Evolutionary conservation across 768 basidiomycete genomes (phyloP).

Genomic region (Amanita rimosa): DNA sequence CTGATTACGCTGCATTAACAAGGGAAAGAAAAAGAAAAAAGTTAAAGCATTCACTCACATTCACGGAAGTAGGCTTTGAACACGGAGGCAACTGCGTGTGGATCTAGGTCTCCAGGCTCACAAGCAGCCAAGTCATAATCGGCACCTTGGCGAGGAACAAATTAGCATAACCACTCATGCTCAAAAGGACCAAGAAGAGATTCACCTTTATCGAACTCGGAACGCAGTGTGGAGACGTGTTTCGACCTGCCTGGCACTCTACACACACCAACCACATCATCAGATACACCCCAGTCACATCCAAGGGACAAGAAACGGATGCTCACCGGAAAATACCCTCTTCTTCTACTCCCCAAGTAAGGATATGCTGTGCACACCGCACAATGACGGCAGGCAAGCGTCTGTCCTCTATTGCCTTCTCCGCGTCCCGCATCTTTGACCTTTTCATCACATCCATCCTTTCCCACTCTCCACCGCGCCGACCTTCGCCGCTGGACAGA

Average conservation of each 20-base stretch:
- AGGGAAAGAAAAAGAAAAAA: background rate
- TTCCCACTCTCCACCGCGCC: conserved; percentile 9
- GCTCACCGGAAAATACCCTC: conserved; percentile 78
- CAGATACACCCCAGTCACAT: conserved; percentile 6
- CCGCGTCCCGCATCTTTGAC: conserved; percentile 15
- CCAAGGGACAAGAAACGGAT: background rate
- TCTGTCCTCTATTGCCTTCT: conserved; percentile 33
- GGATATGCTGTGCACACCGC: conserved; percentile 72
- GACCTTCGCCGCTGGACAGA: conserved; percentile 9
- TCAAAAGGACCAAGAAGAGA: background rate
- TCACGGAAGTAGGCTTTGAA: conserved; percentile 92
- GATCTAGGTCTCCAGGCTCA: conserved; percentile 81
- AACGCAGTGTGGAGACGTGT: conserved; percentile 63
- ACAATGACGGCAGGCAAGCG: conserved; percentile 67
- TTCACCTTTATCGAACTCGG: conserved; percentile 73
- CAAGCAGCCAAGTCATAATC: conserved; percentile 78
- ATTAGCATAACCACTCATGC: background rate
- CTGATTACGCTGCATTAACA: conserved; percentile 24
- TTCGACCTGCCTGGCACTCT: conserved; percentile 79
- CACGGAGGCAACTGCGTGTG: conserved; percentile 86
- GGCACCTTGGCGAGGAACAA: conserved; percentile 41
- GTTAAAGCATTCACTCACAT: conserved; percentile 41
- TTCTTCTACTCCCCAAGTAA: conserved; percentile 77
- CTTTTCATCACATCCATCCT: conserved; percentile 7
- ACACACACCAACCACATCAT: conserved; percentile 11